phyloP scores from a whole-genome alignment of 1,139 yeast genomes.

The Kluyveromyces sp. region DNA sequence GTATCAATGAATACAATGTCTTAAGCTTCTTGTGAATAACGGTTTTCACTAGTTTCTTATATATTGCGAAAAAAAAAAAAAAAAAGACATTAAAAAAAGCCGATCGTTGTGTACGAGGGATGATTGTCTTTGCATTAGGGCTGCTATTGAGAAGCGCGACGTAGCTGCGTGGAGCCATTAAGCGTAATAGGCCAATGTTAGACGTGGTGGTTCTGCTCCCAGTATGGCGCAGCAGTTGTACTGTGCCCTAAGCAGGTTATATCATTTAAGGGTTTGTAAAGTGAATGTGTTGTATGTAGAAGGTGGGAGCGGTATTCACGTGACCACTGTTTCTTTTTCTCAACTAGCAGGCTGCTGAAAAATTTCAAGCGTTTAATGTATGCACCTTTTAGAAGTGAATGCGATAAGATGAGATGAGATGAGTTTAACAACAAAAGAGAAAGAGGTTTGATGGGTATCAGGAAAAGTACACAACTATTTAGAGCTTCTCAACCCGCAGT shows the following conservation, averaged over 20 bases:
- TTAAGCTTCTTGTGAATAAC: too few species aligned
- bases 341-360: not conserved
- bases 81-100: not conserved
- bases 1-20: too few species aligned
- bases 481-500: too few species aligned
- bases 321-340: not conserved
- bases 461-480: too few species aligned
- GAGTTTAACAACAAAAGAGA: not conserved
- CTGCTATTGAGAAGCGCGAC: not conserved
- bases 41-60: not conserved
- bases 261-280: too few species aligned
- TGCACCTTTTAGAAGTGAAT: not conserved
- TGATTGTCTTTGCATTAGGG: not conserved
- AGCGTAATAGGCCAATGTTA: too few species aligned
- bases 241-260: too few species aligned
- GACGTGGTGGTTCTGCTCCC: too few species aligned
- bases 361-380: not conserved
- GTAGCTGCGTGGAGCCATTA: not conserved
- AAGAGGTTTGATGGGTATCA: not conserved
- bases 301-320: not conserved
- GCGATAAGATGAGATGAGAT: constrained; percentile 17
- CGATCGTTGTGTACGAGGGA: not conserved
- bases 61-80: not conserved
- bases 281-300: too few species aligned
- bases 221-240: too few species aligned